A percentile compares a stretch with the other conserved stretches of the same genome.
These are phyloP conservation scores for Pichia nakasei DNA, from an alignment of 805 yeast species.

Conservation along the genomic window DNA sequence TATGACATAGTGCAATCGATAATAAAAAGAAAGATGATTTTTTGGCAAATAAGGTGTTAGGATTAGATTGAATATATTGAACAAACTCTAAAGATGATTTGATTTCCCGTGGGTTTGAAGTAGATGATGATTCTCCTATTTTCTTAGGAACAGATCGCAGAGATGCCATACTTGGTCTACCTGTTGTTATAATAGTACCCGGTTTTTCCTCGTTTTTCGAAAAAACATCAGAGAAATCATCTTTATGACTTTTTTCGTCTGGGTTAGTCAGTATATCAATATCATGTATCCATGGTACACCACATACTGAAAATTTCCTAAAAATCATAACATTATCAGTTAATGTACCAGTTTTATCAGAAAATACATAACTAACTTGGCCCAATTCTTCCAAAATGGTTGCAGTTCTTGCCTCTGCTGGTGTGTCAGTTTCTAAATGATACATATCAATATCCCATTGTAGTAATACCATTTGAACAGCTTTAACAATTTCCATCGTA, in stretches of 20 bases:
- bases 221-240: constrained; percentile 10
- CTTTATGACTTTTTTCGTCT: constrained; percentile 12
- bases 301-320: constrained; percentile 79
- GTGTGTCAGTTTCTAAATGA: constrained; percentile 72
- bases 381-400: constrained; percentile 94
- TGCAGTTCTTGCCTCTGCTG: constrained; percentile 92
- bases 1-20: constrained; percentile 79
- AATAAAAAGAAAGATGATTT: constrained; percentile 73
- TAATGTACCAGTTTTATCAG: constrained; percentile 95
- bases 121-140: not conserved
- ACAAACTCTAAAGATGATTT: constrained; percentile 61
- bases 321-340: constrained; percentile 94
- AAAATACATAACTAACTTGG: constrained; percentile 88
- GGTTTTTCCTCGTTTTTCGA: constrained; percentile 8
- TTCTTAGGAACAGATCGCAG: constrained; percentile 12
- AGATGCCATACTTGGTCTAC: constrained; percentile 53
- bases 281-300: constrained; percentile 85
- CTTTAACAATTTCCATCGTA: constrained; percentile 92
- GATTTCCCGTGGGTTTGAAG: constrained; percentile 29
- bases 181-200: constrained; percentile 27
- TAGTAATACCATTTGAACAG: constrained; percentile 70
- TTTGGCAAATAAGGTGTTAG: constrained; percentile 58
- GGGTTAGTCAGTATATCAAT: constrained; percentile 35
- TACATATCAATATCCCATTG: constrained; percentile 96
- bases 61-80: constrained; percentile 60